Percentiles rank a stretch among this genome's conserved stretches.
Conservation (phyloP, 305 asterid genomes). For the Fraxinus ornus region DNA sequence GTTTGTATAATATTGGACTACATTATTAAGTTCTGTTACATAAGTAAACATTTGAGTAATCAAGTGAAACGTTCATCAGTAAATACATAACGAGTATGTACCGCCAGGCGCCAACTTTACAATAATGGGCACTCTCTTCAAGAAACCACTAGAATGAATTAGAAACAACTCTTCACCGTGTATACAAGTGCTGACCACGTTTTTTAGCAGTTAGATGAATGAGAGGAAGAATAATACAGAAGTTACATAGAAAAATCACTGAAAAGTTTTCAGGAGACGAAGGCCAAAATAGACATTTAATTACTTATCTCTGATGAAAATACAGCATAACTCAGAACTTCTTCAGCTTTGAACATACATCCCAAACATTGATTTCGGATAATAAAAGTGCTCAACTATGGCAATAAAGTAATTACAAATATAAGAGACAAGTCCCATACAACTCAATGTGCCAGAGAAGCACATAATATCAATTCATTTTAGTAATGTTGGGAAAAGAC, state of each 20-base stretch:
- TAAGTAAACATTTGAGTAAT: background rate
- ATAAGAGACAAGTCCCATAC: constrained; percentile 6
- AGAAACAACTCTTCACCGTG: background rate
- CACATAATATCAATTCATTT: background rate
- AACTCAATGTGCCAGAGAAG: constrained; percentile 1
- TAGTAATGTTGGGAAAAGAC: background rate
- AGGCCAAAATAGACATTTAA: background rate
- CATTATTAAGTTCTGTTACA: background rate
- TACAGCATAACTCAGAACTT: background rate
- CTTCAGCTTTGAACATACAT: constrained; percentile 20
- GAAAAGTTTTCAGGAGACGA: background rate
- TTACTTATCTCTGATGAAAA: background rate
- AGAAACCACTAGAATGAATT: constrained; percentile 7
- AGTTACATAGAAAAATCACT: background rate
- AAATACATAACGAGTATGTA: background rate
- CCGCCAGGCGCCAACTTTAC: background rate
- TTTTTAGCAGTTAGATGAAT: background rate
- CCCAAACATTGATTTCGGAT: background rate
- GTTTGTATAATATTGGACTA: background rate
- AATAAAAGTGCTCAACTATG: background rate
- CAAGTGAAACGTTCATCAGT: background rate
- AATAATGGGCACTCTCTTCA: constrained; percentile 6
- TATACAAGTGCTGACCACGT: background rate
- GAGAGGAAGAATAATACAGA: background rate
- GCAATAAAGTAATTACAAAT: background rate